phyloP scores from a whole-genome alignment of 192 early-diverging fungal genomes.

The Jimgerdemannia lactiflua region DNA sequence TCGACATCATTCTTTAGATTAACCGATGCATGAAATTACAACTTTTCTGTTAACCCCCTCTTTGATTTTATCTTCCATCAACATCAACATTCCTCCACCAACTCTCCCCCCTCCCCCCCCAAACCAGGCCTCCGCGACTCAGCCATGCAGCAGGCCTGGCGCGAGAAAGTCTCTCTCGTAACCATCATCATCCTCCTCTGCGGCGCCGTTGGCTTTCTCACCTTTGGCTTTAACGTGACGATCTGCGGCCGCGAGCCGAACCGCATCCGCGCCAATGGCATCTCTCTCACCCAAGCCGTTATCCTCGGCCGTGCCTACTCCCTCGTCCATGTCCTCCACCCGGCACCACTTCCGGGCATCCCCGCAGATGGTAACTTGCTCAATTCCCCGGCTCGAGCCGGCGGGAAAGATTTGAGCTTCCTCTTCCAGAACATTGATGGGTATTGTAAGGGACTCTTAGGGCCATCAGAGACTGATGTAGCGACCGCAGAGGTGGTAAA shows the following conservation, averaged over 20 bases:
- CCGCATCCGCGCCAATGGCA: conserved; percentile 44
- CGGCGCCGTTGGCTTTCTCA: conserved; percentile 73
- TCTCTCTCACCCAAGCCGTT: conserved; percentile 51
- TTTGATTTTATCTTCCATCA: neutral
- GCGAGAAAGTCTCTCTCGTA: conserved; percentile 89
- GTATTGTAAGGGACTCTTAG: conserved; percentile 60
- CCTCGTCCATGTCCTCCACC: conserved; percentile 56
- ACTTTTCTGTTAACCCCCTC: neutral
- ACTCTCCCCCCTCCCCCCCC: too few species aligned
- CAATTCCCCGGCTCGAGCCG: conserved; percentile 50
- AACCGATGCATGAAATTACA: neutral
- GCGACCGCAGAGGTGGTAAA: conserved; percentile 36
- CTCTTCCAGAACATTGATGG: conserved; percentile 76
- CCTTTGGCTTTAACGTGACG: conserved; percentile 77
- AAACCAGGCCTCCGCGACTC: conserved; percentile 22
- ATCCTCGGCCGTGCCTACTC: conserved; percentile 65
- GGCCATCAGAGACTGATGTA: conserved; percentile 27
- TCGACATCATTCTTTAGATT: neutral
- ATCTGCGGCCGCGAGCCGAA: conserved; percentile 48
- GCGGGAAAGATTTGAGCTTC: conserved; percentile 71
- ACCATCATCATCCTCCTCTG: conserved; percentile 77
- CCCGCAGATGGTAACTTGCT: conserved; percentile 48
- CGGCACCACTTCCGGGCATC: conserved; percentile 23
- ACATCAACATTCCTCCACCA: too few species aligned
- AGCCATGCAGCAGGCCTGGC: conserved; percentile 76